Evolutionary conservation across 2,329 filamentous ascomycete species (phyloP), one percentile per base, ranked within the genome.

Genomic region (Nemania diffusa): DNA sequence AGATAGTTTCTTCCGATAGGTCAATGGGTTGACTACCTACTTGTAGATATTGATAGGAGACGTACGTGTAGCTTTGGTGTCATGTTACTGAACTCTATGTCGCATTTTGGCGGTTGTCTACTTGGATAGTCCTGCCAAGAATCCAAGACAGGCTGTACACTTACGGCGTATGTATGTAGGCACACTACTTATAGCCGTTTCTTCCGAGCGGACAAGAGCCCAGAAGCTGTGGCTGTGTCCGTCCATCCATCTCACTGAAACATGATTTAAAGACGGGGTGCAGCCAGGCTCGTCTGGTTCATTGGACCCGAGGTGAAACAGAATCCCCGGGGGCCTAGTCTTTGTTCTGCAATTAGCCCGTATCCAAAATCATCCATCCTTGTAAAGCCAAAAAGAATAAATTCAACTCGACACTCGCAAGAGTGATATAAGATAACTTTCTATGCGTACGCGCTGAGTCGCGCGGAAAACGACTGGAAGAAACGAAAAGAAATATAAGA

Each of bases 181-280:
- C n/a, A 40, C 26, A 27, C 56, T 6, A 46, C 26, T 40, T 13
- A 5, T 34, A 40, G 57, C 65, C 65, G 62, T 57, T 44, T 51
- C 34, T 65, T 62, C 65, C 65, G 65, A 44, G 50, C 40, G 40
- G 40, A 5, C 13, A 44, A 20, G 40, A 15, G 3, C 17, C 17
- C 24, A 32, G 26, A 8, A 20, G 15, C 5, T 53, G 60, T 59
- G 59, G 59, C 59, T 59, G 64, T 64, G 64, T 32, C 20, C 13
- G 17, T 51, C 20, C 46, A 46, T 37, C 17, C 17, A 48, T 48
- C 17, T 7, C 44, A n/a, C 51, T 66, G 64, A 66, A 66, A 66
- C 64, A 46, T 44, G 37, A 62, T 56, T 58, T 57, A 66, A 55
- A 63, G 58, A 66, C 59, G 64, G 59, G 59, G 59, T 60, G 44